Evolutionary conservation across 2,329 filamentous ascomycete genomes (phyloP), one percentile per base, ranked within the genome.

Genomic region (Chaetothyriales sp.): DNA sequence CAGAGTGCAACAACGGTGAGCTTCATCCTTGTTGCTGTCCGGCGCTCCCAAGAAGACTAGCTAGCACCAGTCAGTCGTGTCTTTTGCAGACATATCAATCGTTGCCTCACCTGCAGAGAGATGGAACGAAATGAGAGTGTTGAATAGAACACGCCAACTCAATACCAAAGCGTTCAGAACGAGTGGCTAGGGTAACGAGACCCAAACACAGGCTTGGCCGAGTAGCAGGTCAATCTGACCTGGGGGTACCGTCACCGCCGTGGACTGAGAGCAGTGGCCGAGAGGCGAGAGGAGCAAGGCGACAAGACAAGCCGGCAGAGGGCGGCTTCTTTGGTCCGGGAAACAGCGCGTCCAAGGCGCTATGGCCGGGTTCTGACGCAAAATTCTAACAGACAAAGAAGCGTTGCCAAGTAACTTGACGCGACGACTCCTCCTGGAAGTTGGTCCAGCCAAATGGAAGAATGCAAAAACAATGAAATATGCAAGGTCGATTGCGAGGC

Each of bases 1-100:
- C 62, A 56, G 44, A 64, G 48, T 15, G 60, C 57, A 43, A 62
- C 47, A 20, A 54, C 47, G 22, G 59, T 54, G 49, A 58, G 37
- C 52, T 57, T 60, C 59, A 61, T 61, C 25, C 44, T 53, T 33
- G 29, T 53, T 33, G 29, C 29, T 15, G 33, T 40, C 33, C 15
- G 10, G 33, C 29, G 33, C 13, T 15, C 33, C 15, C 4, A 5
- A 33, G 4, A 33, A 9, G 10, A 33, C 29, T 2, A 15, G 15
- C 33, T 40, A 15, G 9, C 13, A 10, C 33, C 10, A 40, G 29
- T 40, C 33, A 40, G 33, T 40, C 2, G 15, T 5, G 33, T 15
- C 33, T 13, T 40, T 40, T 13, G 33, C 2, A 5, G 33, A 15
- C 2, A 13, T 40, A 13, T 40, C 33, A 40, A 40, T 10, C 33